Conservation (phyloP, 352 stramenopile genomes). For the Phytophthora crassamura region DNA sequence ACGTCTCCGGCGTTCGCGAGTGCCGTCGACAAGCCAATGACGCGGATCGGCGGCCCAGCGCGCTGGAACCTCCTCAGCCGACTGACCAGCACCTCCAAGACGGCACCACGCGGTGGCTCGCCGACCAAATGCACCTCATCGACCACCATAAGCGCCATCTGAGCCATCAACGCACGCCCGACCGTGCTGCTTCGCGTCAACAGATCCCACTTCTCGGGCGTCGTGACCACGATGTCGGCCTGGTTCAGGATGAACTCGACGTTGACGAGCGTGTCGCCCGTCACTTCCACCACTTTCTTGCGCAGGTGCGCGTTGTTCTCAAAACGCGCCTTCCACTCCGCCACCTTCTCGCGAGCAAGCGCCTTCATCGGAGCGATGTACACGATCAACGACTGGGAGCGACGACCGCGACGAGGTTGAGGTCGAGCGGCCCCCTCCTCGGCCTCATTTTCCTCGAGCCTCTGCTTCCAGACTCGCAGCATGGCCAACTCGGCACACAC, state of each 20-base stretch:
- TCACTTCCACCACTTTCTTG: constrained; percentile 97
- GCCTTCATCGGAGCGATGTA: constrained; percentile 99
- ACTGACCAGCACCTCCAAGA: constrained; percentile 92
- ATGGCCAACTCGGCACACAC: constrained; percentile 97
- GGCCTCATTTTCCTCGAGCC: constrained; percentile 2
- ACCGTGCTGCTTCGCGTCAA: constrained; percentile 93
- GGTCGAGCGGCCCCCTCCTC: background rate
- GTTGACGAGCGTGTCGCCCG: constrained; percentile 96
- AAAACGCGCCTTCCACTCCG: constrained; percentile 96
- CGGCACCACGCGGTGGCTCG: constrained; percentile 94
- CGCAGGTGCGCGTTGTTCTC: constrained; percentile 80
- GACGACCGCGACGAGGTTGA: constrained; percentile 7
- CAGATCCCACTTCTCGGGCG: constrained; percentile 98
- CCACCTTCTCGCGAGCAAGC: constrained; percentile 95
- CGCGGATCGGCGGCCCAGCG: constrained; percentile 73
- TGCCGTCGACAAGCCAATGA: constrained; percentile 97
- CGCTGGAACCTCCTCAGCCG: constrained; percentile 79
- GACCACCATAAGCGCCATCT: constrained; percentile 93
- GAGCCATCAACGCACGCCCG: constrained; percentile 68
- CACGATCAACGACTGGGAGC: constrained; percentile 81
- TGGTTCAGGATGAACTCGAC: constrained; percentile 87
- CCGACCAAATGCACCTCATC: constrained; percentile 99
- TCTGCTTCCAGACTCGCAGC: constrained; percentile 91
- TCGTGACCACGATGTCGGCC: constrained; percentile 98
- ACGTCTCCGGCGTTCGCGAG: constrained; percentile 97